Evolutionary conservation across 805 yeast species (phyloP).

Genomic region (Kuraishia ogatae): DNA sequence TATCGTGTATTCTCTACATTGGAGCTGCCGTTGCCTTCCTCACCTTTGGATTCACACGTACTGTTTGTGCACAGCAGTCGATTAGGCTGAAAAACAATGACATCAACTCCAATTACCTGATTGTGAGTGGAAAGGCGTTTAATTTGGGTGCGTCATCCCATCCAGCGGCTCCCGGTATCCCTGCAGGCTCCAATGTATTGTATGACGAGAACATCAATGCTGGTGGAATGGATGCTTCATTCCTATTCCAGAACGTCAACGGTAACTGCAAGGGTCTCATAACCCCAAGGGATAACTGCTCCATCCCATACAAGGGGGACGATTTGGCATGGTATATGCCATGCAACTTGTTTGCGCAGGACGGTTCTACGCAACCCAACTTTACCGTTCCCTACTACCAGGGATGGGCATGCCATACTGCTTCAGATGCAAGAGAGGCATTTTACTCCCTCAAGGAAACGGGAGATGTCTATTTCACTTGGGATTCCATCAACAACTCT

Average conservation of each 20-base stretch:
- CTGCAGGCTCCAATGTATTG: conserved; percentile 59
- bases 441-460: conserved; percentile 50
- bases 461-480: conserved; percentile 79
- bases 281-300: conserved; percentile 54
- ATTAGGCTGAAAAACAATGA: conserved; percentile 51
- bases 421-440: conserved; percentile 58
- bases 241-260: conserved; percentile 85
- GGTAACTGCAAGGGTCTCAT: conserved; percentile 81
- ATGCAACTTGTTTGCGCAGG: conserved; percentile 60
- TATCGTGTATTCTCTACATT: conserved; percentile 61
- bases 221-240: conserved; percentile 80
- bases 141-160: conserved; percentile 61
- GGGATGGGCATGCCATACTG: conserved; percentile 96
- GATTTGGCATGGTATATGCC: conserved; percentile 95
- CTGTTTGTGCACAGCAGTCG: conserved; percentile 53
- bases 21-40: conserved; percentile 79
- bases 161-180: conserved; percentile 76
- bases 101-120: conserved; percentile 51
- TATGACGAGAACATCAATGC: conserved; percentile 79
- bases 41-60: conserved; percentile 82
- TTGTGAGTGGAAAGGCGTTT: conserved; percentile 78
- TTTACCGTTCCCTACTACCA: conserved; percentile 53
- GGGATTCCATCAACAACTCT: conserved; percentile 74
- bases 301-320: conserved; percentile 60
- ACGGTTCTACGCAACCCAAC: conserved; percentile 66